Conservation (phyloP, 768 basidiomycete species). For the Mycena floridula region DNA sequence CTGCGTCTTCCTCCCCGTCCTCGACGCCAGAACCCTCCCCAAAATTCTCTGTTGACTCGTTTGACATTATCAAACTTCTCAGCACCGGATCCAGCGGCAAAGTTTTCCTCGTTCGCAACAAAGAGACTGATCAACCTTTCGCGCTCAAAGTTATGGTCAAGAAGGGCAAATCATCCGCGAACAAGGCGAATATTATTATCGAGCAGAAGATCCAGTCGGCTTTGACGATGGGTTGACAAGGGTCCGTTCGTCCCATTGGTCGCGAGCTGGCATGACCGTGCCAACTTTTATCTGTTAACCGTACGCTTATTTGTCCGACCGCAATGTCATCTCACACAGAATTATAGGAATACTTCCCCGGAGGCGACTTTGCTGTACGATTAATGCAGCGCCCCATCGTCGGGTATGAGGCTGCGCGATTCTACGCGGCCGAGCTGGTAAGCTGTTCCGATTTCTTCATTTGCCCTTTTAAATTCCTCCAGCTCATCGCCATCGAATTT, state of each 20-base stretch:
- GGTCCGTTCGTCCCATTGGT: slow-evolving; percentile 8
- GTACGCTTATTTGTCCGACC: too few relatives aligned
- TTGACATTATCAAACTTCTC: slow-evolving; percentile 17
- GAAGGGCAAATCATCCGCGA: slow-evolving; percentile 9
- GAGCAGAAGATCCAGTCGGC: slow-evolving; percentile 15
- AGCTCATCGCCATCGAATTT: slow-evolving; percentile 25
- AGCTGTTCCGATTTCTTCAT: slow-evolving; percentile 2
- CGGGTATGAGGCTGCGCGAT: slow-evolving; percentile 17
- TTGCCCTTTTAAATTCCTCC: neutral
- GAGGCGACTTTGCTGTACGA: slow-evolving; percentile 23
- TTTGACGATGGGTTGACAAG: slow-evolving; percentile 8
- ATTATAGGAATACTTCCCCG: slow-evolving; percentile 13
- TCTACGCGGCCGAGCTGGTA: slow-evolving; percentile 31
- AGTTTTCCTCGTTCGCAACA: slow-evolving; percentile 22
- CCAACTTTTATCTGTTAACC: slow-evolving; percentile 10
- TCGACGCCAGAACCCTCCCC: neutral
- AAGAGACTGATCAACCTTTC: slow-evolving; percentile 12
- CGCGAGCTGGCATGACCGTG: slow-evolving; percentile 11
- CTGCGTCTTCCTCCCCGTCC: too few relatives aligned
- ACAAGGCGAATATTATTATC: slow-evolving; percentile 10
- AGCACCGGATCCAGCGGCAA: slow-evolving; percentile 21
- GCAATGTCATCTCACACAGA: too few relatives aligned
- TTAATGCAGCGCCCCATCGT: slow-evolving; percentile 20
- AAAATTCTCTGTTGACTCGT: neutral
- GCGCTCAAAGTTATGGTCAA: slow-evolving; percentile 26